A percentile compares a stretch with the other conserved stretches of the same genome.
phyloP scores from a whole-genome alignment of 192 early-diverging fungal species.

The Helicostylum pulchrum region DNA sequence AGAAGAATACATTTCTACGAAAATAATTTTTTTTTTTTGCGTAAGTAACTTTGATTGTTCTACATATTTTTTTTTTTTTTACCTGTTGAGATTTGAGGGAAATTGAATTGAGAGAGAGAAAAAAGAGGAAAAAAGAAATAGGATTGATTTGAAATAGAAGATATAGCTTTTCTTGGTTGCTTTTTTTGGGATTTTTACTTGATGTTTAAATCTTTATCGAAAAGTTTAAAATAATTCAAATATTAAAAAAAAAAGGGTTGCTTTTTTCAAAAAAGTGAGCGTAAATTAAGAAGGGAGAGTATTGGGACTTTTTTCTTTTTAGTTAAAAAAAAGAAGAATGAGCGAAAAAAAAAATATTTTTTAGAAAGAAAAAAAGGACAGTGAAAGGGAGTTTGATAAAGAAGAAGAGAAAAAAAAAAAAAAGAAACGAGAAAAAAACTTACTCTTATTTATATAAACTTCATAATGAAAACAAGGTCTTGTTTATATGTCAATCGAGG shows the following conservation, averaged over 20 bases:
- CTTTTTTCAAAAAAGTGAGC: background rate
- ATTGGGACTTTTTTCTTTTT: background rate
- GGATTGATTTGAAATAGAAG: slow-evolving; percentile 2
- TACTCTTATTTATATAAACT: background rate
- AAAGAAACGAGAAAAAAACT: background rate
- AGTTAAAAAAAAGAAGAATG: background rate
- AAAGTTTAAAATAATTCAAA: background rate
- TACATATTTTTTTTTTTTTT: background rate
- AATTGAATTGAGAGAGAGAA: background rate
- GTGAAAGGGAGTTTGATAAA: background rate
- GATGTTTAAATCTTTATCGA: background rate
- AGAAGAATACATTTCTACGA: background rate
- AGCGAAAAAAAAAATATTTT: background rate
- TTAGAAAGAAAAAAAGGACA: background rate
- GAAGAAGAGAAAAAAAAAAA: too few relatives aligned
- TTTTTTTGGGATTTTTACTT: background rate
- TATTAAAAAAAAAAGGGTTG: background rate
- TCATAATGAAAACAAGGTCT: background rate
- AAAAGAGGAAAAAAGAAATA: background rate
- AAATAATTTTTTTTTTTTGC: background rate
- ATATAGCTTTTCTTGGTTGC: background rate
- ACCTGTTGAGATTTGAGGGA: background rate
- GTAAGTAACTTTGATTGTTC: background rate
- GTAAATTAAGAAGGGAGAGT: background rate
- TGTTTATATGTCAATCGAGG: background rate